Base-by-base conservation (phyloP, 768 basidiomycete genomes). In the Candolleomyces aberdarensis region DNA sequence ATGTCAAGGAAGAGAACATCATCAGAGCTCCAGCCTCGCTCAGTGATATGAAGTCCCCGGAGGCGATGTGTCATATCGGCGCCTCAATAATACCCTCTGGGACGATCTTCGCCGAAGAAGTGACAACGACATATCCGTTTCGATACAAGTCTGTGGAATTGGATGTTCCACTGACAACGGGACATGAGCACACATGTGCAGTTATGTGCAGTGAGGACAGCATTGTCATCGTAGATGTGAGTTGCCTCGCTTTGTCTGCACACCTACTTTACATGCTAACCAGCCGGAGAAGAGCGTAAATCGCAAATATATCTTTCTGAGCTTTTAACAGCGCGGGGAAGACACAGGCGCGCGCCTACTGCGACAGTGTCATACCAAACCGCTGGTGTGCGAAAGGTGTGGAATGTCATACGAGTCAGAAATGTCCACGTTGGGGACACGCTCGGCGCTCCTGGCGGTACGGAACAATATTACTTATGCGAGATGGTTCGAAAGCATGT, bases 141-240 rank as follows among this genome's bases (percentile, higher is more conserved):
- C 74, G 78, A 40, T 66, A 79, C 19, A 72, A 70, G 59, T 69
- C 65, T 6, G 58, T 72, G 51, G 43, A 62, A 13, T 41, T 79
- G 57, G 67, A 67, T 55, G 63, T 63, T 51, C 61, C 65, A 31
- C 68, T 70, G 39, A 36, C 36, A 36, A 11, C 36, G 53, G 40
- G 22, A 66, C 62, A 48, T 36, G 8, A 11, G 36, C 13, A 8
- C 58, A 26, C 44, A 48, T 68, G 63, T 65, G 59, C 72, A 53
- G 76, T 75, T 8, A 80, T 88, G 79, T 81, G 85, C 72, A 80
- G 77, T 63, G 84, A 85, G 68, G 85, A 87, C 69, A 75, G 72
- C 61, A 63, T 87, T 8, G 71, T 88, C 53, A 70, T 84, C 3
- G 81, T 86, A 43, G 76, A 82, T 66, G 80, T 83, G 70, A 67